These are phyloP conservation scores for Penstemon barbatus DNA, from an alignment of 257 asterid genomes.

Conservation along the genomic window DNA sequence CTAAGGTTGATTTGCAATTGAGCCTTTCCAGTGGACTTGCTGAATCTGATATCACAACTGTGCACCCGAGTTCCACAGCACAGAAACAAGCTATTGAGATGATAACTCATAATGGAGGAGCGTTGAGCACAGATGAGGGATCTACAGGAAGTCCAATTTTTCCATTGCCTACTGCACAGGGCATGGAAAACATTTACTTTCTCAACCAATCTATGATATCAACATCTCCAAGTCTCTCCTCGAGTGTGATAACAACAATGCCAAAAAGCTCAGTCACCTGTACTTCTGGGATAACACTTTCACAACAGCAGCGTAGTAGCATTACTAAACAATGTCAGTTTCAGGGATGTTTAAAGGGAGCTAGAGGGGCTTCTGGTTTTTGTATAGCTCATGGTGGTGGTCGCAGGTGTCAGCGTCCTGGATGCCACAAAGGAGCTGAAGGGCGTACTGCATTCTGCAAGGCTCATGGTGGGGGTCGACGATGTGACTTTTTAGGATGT, in stretches of 20 bases:
- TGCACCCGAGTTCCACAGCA: conserved; percentile 42
- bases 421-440: conserved; percentile 93
- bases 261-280: conserved; percentile 96
- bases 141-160: conserved; percentile 38
- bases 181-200: conserved; percentile 38
- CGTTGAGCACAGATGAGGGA: conserved; percentile 43
- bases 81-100: conserved; percentile 34
- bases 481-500: conserved; percentile 85
- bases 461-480: conserved; percentile 95
- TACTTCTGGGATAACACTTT: conserved; percentile 85
- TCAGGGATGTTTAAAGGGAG: conserved; percentile 84
- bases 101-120: conserved; percentile 36
- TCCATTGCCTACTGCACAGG: conserved; percentile 38
- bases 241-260: conserved; percentile 46
- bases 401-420: conserved; percentile 80
- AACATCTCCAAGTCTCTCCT: conserved; percentile 55
- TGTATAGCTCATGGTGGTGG: conserved; percentile 98
- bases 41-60: conserved; percentile 64
- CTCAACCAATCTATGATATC: conserved; percentile 42
- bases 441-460: conserved; percentile 97
- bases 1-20: conserved; percentile 76
- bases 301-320: conserved; percentile 58
- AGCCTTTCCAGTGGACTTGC: conserved; percentile 69
- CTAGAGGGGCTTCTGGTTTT: conserved; percentile 93
- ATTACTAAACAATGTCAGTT: conserved; percentile 76